phyloP scores from a whole-genome alignment of 345 rosid species.

The Gossypium raimondii region DNA sequence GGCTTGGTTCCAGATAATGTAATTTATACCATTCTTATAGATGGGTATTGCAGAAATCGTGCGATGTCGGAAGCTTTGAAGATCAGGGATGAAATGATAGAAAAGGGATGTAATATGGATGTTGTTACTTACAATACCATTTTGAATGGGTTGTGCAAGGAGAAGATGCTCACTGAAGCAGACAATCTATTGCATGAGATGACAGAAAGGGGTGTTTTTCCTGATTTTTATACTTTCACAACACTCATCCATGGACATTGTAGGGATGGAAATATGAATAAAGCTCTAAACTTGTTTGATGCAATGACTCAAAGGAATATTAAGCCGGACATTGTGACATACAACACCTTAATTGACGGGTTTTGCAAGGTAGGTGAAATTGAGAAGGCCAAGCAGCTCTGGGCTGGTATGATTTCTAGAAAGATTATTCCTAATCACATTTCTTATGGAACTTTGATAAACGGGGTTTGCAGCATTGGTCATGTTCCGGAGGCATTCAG shows the following conservation, averaged over 20 bases:
- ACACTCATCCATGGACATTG: slow-evolving; percentile 72
- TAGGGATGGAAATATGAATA: slow-evolving; percentile 64
- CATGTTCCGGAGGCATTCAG: slow-evolving; percentile 48
- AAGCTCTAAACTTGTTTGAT: slow-evolving; percentile 47
- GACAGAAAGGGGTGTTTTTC: slow-evolving; percentile 55
- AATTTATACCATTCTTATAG: slow-evolving; percentile 66
- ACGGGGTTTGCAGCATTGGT: slow-evolving; percentile 61
- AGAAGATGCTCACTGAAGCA: slow-evolving; percentile 63
- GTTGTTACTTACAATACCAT: slow-evolving; percentile 68
- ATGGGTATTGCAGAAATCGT: slow-evolving; percentile 65
- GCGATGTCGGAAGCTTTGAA: slow-evolving; percentile 51
- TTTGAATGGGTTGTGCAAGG: slow-evolving; percentile 69
- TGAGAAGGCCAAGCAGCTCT: slow-evolving; percentile 51
- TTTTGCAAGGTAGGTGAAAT: slow-evolving; percentile 68
- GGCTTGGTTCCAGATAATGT: slow-evolving; percentile 68
- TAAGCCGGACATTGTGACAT: slow-evolving; percentile 69
- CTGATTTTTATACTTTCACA: slow-evolving; percentile 70
- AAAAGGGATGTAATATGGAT: slow-evolving; percentile 67
- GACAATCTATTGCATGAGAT: slow-evolving; percentile 60
- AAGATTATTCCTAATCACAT: slow-evolving; percentile 50
- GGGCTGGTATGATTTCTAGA: slow-evolving; percentile 54
- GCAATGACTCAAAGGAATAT: slow-evolving; percentile 57
- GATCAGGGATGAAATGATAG: slow-evolving; percentile 63
- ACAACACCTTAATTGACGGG: slow-evolving; percentile 73
- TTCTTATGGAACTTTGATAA: slow-evolving; percentile 63